phyloP scores from a whole-genome alignment of 495 filamentous ascomycete species.

The Rostrohypoxylon terebratum region DNA sequence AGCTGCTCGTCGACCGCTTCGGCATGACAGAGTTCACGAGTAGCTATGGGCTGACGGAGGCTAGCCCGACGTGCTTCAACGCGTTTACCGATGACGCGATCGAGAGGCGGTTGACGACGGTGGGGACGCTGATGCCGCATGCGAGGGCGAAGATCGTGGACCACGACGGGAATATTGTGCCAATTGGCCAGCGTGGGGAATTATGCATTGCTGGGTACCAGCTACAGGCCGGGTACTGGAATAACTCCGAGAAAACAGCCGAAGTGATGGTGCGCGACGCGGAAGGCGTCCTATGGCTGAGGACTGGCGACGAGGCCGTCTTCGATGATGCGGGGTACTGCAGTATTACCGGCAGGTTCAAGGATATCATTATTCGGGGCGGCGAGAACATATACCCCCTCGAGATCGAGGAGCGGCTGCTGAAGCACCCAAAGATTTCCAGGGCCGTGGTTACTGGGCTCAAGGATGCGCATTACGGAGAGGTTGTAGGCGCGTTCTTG shows the following conservation, averaged over 20 bases:
- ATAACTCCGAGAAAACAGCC: constrained; percentile 74
- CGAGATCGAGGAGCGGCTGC: constrained; percentile 76
- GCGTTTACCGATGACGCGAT: constrained; percentile 74
- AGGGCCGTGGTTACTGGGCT: constrained; percentile 73
- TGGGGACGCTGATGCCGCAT: constrained; percentile 75
- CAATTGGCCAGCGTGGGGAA: constrained; percentile 70
- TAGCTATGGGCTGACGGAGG: constrained; percentile 79
- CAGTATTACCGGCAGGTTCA: constrained; percentile 72
- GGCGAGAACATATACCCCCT: constrained; percentile 75
- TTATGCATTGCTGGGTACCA: constrained; percentile 77
- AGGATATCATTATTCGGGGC: constrained; percentile 74
- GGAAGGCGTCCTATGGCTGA: constrained; percentile 70
- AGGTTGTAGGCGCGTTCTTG: constrained; percentile 75
- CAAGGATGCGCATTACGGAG: constrained; percentile 71
- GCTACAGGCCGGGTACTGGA: constrained; percentile 76
- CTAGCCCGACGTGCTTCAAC: constrained; percentile 77
- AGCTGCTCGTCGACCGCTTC: constrained; percentile 67
- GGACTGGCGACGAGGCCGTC: constrained; percentile 76
- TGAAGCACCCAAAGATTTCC: constrained; percentile 65
- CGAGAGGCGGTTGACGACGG: constrained; percentile 68
- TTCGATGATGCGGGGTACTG: constrained; percentile 74
- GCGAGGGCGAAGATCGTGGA: constrained; percentile 76
- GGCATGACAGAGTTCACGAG: constrained; percentile 77
- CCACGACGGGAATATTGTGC: constrained; percentile 66
- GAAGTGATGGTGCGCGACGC: constrained; percentile 71